Evolutionary conservation across 768 basidiomycete species (phyloP), one percentile per base, ranked within the genome.

Genomic region (Tephrocybe sp.): DNA sequence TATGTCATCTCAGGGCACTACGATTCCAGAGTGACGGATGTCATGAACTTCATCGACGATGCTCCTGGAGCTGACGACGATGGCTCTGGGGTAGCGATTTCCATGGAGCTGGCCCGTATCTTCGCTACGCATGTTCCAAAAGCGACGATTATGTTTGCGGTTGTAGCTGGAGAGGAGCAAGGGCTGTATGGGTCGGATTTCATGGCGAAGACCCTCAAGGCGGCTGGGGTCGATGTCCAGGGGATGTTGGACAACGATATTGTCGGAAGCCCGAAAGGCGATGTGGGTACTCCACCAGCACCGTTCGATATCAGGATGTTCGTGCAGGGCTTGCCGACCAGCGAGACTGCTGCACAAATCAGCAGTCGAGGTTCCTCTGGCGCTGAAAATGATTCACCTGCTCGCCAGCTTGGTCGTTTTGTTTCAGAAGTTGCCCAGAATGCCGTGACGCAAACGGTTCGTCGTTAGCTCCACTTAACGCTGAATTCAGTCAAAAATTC

Each of bases 201-300:
- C 60, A 68, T 80, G 63, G 81, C 80, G 9, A 65, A 69, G 45
- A 60, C 67, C 17, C 63, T 80, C 46, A 68, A 69, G 25, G 67
- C 66, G 6, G 68, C 71, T 4, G 71, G 77, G 10, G 70, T 70
- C 3, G 75, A 81, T 56, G 76, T 81, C 4, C 79, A 83, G 58
- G 80, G 78, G 17, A 80, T 80, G 80, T 65, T 80, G 47, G 73
- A 80, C 56, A 81, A 81, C 57, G 80, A 81, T 56, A 81, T 81
- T 54, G 78, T 81, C 6, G 79, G 80, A 1, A 76, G 76, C 43
- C 70, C 78, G 10, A 77, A 72, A 42, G 78, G 63, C 8, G 79
- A 80, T 55, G 73, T 78, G 36, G 74, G 76, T 3, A 68, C 70
- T 15, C 50, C 50, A 10, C 62, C 57, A 20, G 77, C 80, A 50